phyloP scores from a whole-genome alignment of 345 rosid species.

The Nasturtium officinale region DNA sequence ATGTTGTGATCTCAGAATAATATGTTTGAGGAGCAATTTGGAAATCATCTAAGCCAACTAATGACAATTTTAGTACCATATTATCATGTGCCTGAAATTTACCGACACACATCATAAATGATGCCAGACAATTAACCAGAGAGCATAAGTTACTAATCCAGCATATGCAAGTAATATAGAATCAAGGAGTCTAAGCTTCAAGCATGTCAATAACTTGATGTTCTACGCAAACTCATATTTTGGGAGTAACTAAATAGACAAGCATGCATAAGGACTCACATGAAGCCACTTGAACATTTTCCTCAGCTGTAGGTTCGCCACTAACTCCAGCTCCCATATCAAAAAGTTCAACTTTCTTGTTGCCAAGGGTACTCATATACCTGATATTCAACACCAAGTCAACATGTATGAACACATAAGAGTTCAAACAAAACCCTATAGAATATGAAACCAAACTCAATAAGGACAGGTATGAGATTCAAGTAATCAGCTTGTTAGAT shows the following conservation, averaged over 20 bases:
- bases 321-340: slow-evolving; percentile 93
- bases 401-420: slow-evolving; percentile 15
- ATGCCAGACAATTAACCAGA: slow-evolving; percentile 2
- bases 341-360: slow-evolving; percentile 87
- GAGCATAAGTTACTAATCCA: slow-evolving; percentile 14
- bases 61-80: background rate
- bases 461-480: background rate
- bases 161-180: slow-evolving; percentile 13
- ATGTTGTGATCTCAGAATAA: background rate
- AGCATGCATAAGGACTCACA: slow-evolving; percentile 48
- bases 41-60: slow-evolving; percentile 1
- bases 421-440: slow-evolving; percentile 1
- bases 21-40: background rate
- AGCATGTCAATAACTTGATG: slow-evolving; percentile 10
- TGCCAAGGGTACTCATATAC: slow-evolving; percentile 83
- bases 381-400: slow-evolving; percentile 48
- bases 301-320: slow-evolving; percentile 77
- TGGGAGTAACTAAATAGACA: slow-evolving; percentile 9
- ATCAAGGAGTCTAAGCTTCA: slow-evolving; percentile 5
- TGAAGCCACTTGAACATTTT: slow-evolving; percentile 90
- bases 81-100: background rate
- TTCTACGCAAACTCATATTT: background rate
- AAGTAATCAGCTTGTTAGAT: background rate
- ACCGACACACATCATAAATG: slow-evolving; percentile 15
- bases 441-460: background rate